Conservation (phyloP, 345 rosid genomes). For the Nephelium lappaceum region DNA sequence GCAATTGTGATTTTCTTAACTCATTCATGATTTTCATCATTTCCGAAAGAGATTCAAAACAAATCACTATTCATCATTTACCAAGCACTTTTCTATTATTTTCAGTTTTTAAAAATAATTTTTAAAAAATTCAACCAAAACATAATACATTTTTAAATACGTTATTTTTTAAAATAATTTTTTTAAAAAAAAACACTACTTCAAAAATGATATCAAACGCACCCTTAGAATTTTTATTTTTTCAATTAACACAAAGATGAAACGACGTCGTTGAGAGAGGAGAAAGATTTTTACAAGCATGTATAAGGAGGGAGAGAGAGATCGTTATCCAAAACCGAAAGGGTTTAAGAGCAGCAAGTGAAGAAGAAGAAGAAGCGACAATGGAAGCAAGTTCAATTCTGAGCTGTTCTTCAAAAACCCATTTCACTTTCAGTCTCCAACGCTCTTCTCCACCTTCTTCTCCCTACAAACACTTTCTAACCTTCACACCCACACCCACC, state of each 20-base stretch:
- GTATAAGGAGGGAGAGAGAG: background rate
- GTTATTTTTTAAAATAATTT: too few species aligned
- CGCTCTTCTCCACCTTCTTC: constrained; percentile 5
- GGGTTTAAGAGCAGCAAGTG: background rate
- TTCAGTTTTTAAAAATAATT: too few species aligned
- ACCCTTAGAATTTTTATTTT: too few species aligned
- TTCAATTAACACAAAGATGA: background rate
- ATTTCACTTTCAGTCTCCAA: constrained; percentile 14
- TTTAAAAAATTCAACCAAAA: too few species aligned
- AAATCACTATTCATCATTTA: too few species aligned
- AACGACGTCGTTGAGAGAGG: constrained; percentile 18
- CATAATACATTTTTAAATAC: too few species aligned
- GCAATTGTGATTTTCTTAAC: too few species aligned
- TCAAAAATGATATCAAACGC: too few species aligned
- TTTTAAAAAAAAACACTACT: too few species aligned
- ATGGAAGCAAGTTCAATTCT: constrained; percentile 60
- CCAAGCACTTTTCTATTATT: too few species aligned
- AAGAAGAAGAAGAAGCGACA: background rate
- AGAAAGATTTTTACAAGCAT: background rate
- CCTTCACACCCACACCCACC: background rate
- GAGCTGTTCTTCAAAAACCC: constrained; percentile 24
- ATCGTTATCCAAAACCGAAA: background rate
- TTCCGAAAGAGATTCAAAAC: too few species aligned
- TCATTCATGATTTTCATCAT: too few species aligned
- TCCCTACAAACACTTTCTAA: background rate